Evolutionary conservation across 352 stramenopile genomes (phyloP).

Genomic region (Phytophthora parvispora): DNA sequence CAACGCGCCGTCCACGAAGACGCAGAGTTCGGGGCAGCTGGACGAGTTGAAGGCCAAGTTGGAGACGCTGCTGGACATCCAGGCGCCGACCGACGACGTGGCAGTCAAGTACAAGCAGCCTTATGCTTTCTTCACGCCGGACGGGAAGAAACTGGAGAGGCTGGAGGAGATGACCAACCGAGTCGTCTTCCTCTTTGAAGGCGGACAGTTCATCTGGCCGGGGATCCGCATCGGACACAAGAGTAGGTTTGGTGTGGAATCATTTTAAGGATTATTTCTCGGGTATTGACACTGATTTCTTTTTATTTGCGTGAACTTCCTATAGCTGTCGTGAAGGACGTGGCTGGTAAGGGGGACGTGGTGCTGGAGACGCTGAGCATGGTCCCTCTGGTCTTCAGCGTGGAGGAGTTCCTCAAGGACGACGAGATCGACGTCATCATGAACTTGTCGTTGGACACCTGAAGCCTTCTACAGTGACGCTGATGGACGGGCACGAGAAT

Average conservation of each 20-base stretch:
- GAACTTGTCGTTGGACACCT: conserved; percentile 76
- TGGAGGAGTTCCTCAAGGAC: conserved; percentile 85
- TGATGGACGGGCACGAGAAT: conserved; percentile 76
- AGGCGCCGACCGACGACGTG: conserved; percentile 28
- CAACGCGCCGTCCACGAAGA: conserved; percentile 35
- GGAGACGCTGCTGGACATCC: conserved; percentile 50
- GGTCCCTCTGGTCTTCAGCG: conserved; percentile 73
- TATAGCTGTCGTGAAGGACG: conserved; percentile 56
- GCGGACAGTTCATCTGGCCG: conserved; percentile 83
- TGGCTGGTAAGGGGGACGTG: conserved; percentile 57
- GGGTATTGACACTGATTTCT: conserved; percentile 2
- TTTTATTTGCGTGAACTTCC: too few species aligned
- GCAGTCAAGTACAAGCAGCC: conserved; percentile 74
- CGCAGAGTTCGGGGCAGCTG: conserved; percentile 48
- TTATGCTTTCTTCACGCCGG: conserved; percentile 70
- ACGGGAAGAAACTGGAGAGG: conserved; percentile 53
- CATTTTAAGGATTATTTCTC: too few species aligned
- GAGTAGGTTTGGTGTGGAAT: conserved; percentile 46
- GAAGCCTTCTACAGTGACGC: conserved; percentile 67
- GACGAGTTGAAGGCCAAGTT: conserved; percentile 49
- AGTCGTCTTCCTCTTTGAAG: conserved; percentile 83
- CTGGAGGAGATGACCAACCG: conserved; percentile 50
- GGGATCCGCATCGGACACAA: conserved; percentile 76
- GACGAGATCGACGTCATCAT: conserved; percentile 86
- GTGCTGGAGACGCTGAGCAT: conserved; percentile 75